Evolutionary conservation across 2,329 filamentous ascomycete species (phyloP).

Genomic region (Aspergillus calidoustus): DNA sequence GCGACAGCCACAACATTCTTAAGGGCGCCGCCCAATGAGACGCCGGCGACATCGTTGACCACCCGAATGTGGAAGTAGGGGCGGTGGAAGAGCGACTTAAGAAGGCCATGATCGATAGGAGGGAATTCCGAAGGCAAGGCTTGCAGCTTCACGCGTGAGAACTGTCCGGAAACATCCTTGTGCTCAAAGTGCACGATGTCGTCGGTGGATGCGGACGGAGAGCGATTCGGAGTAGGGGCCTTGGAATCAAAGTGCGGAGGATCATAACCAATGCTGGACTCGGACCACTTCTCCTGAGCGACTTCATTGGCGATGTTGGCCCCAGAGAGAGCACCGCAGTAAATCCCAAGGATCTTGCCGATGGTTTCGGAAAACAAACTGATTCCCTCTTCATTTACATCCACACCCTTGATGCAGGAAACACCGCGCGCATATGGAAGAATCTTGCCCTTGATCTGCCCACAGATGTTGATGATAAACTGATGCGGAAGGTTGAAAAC

Average conservation of each 20-base stretch:
- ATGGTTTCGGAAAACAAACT: slow-evolving; percentile 95
- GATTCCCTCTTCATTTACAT: slow-evolving; percentile 84
- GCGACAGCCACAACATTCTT: slow-evolving; percentile 97
- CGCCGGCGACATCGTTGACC: slow-evolving; percentile 93
- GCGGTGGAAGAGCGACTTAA: slow-evolving; percentile 88
- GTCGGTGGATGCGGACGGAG: slow-evolving; percentile 56
- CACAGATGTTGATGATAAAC: slow-evolving; percentile 87
- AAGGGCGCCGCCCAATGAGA: slow-evolving; percentile 89
- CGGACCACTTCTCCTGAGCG: slow-evolving; percentile 92
- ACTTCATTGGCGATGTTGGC: slow-evolving; percentile 97
- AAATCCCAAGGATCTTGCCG: slow-evolving; percentile 87
- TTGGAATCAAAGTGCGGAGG: slow-evolving; percentile 87
- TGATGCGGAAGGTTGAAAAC: slow-evolving; percentile 94
- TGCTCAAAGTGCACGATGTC: slow-evolving; percentile 62
- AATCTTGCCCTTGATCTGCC: slow-evolving; percentile 83
- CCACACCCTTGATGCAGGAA: slow-evolving; percentile 97
- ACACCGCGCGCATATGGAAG: slow-evolving; percentile 90
- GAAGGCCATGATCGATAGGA: slow-evolving; percentile 79
- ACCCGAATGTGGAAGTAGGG: slow-evolving; percentile 97
- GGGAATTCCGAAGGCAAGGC: slow-evolving; percentile 82
- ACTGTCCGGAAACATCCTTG: slow-evolving; percentile 69
- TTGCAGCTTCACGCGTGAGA: slow-evolving; percentile 71
- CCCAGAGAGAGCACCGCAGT: slow-evolving; percentile 92
- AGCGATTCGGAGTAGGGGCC: slow-evolving; percentile 65
- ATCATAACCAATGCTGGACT: slow-evolving; percentile 96